Evolutionary conservation across 495 filamentous ascomycete genomes (phyloP).

Genomic region (Penicillium bialowiezense): DNA sequence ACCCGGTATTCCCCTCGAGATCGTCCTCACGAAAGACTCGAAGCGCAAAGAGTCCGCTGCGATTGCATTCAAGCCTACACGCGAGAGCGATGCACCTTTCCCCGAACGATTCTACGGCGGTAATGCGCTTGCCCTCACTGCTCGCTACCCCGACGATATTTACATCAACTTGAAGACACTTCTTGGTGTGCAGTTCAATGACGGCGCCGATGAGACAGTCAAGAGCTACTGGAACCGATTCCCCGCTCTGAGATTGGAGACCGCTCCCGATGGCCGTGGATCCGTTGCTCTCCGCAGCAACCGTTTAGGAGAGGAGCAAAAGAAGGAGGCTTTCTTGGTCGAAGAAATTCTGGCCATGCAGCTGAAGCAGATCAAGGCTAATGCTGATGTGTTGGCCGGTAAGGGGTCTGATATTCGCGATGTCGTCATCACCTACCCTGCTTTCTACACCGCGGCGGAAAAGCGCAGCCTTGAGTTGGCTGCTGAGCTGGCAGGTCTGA

Average conservation of each 20-base stretch:
- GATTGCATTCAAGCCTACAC: constrained; percentile 86
- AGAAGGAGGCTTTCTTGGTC: constrained; percentile 71
- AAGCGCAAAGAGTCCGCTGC: constrained; percentile 92
- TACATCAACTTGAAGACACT: constrained; percentile 90
- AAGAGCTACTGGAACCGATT: constrained; percentile 66
- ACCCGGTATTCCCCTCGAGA: constrained; percentile 95
- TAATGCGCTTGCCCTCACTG: constrained; percentile 83
- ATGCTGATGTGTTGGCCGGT: constrained; percentile 85
- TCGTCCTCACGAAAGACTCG: constrained; percentile 97
- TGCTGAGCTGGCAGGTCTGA: constrained; percentile 81
- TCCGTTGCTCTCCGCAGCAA: constrained; percentile 77
- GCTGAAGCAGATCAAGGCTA: constrained; percentile 79
- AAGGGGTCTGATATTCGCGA: constrained; percentile 70
- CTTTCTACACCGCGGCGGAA: constrained; percentile 87
- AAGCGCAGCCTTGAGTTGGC: constrained; percentile 76
- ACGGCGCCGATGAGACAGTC: constrained; percentile 55
- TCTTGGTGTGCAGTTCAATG: constrained; percentile 63
- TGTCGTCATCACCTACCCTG: constrained; percentile 86
- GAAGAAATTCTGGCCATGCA: constrained; percentile 98
- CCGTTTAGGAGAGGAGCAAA: constrained; percentile 59
- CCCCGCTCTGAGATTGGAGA: constrained; percentile 56
- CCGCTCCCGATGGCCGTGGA: constrained; percentile 51
- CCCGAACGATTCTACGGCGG: constrained; percentile 90
- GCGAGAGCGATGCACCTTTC: constrained; percentile 57
- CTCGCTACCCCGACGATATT: constrained; percentile 86